A percentile compares a stretch with the other conserved stretches of the same genome.
phyloP scores from a whole-genome alignment of 768 basidiomycete species.

The Mycena albidolilacea region DNA sequence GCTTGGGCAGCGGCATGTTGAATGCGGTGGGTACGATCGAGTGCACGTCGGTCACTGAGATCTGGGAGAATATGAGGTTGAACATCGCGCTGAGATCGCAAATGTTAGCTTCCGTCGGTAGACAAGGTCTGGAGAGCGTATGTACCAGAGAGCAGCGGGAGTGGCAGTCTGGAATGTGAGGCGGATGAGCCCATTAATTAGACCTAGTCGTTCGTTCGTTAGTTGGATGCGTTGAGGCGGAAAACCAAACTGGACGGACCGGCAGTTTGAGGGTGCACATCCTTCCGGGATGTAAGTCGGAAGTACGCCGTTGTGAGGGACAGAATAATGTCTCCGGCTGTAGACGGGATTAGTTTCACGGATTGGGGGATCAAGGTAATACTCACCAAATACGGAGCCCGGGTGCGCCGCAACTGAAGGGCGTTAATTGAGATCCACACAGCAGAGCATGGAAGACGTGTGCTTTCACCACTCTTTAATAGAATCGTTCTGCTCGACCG shows the following conservation, averaged over 20 bases:
- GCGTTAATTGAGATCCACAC: not conserved
- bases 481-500: not conserved
- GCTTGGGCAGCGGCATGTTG: constrained; percentile 12
- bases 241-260: not conserved
- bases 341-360: too few relatives aligned
- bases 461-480: constrained; percentile 5
- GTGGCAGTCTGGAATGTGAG: constrained; percentile 25
- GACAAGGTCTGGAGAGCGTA: not conserved
- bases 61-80: not conserved
- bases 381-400: constrained; percentile 9
- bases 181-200: constrained; percentile 17
- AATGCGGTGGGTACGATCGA: not conserved
- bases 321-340: constrained; percentile 18
- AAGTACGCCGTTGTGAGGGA: constrained; percentile 11
- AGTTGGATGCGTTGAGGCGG: too few relatives aligned
- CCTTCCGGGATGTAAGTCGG: not conserved
- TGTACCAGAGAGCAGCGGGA: constrained; percentile 19
- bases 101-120: too few relatives aligned
- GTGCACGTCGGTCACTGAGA: not conserved
- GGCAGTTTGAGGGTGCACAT: constrained; percentile 17
- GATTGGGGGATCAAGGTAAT: not conserved
- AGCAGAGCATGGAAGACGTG: too few relatives aligned
- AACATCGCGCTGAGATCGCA: not conserved
- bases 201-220: too few relatives aligned
- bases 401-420: not conserved